A percentile compares a stretch with the other conserved stretches of the same genome.
phyloP scores from a whole-genome alignment of 2,329 filamentous ascomycete species.

The Ophiostoma sp. region DNA sequence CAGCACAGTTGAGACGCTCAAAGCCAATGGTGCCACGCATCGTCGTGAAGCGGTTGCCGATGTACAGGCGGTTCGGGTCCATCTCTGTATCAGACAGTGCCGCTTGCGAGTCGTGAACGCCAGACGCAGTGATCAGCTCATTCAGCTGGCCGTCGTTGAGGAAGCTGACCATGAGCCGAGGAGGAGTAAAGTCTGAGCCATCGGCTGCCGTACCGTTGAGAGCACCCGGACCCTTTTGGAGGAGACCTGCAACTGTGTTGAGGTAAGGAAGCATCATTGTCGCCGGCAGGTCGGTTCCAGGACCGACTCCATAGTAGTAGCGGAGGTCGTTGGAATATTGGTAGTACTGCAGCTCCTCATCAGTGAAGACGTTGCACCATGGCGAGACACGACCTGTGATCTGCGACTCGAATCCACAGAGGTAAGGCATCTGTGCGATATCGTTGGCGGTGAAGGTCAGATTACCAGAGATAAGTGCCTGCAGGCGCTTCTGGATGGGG shows the following conservation, averaged over 20 bases:
- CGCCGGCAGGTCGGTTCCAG: constrained; percentile 53
- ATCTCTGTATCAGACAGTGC: constrained; percentile 50
- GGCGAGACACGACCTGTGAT: constrained; percentile 62
- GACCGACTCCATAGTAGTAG: constrained; percentile 66
- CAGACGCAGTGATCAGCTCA: constrained; percentile 59
- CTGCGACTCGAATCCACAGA: constrained; percentile 71
- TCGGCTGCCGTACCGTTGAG: constrained; percentile 49
- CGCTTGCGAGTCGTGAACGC: constrained; percentile 60
- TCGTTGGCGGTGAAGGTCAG: constrained; percentile 53
- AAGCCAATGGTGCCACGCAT: constrained; percentile 68
- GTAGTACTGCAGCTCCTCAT: constrained; percentile 62
- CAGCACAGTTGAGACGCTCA: constrained; percentile 59
- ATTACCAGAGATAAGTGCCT: constrained; percentile 53
- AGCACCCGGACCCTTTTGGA: constrained; percentile 52
- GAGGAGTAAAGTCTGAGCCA: constrained; percentile 50
- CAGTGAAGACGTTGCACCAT: constrained; percentile 63
- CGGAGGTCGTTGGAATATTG: constrained; percentile 68
- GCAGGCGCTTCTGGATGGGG: constrained; percentile 54
- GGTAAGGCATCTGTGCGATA: constrained; percentile 55
- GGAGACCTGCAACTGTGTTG: constrained; percentile 51
- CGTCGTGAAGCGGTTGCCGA: constrained; percentile 56
- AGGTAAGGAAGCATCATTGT: constrained; percentile 64
- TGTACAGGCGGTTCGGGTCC: constrained; percentile 51
- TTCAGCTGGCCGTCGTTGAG: constrained; percentile 67
- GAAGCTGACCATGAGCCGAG: constrained; percentile 61